Base-by-base conservation (phyloP, 164 flowering plant species). In the Macadamia tetraphylla region DNA sequence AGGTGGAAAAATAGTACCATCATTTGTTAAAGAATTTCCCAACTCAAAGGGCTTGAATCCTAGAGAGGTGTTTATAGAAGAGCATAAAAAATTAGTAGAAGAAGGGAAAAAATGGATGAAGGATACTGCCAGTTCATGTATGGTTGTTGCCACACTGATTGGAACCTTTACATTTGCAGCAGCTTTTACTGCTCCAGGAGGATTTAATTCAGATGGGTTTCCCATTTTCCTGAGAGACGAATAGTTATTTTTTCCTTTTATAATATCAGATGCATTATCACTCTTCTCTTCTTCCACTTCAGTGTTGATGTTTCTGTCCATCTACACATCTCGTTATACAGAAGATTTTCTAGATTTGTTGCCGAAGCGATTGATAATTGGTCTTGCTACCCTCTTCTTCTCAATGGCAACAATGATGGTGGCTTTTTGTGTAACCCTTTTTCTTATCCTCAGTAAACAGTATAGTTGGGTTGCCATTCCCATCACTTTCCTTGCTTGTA, bases 81-180 rank as follows among this genome's bases (percentile, higher is more conserved):
- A 1, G 6, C 63, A 60, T 40, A 31, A 32, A n/a, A 35, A 60
- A 9, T 60, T 60, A 18, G 6, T 31, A 7, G 8, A 60, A 35
- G 63, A 60, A 2, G 63, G 63, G 11, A n/a, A 13, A 60, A 60
- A 7, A 60, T 60, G 63, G 63, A 60, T 60, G 63, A 60, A 60
- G 42, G 44, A 30, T 15, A 35, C 11, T 15, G 63, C 63, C 10
- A 23, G 8, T 9, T 3, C 58, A 15, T 0, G 58, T n/a, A 56
- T 15, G 4, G 14, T 56, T 7, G 14, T 56, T 8, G 58, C 58
- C 58, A 23, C 58, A 6, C 58, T 56, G 23, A 56, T 56, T 7
- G 58, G 2, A 6, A 56, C 58, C 6, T 6, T 43, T 43, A 43
- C 9, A 9, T 43, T 43, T 43, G 48, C 48, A 43, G 48, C 48